Conservation (phyloP, 2,329 filamentous ascomycete species). For the Fusarium anthophilum region DNA sequence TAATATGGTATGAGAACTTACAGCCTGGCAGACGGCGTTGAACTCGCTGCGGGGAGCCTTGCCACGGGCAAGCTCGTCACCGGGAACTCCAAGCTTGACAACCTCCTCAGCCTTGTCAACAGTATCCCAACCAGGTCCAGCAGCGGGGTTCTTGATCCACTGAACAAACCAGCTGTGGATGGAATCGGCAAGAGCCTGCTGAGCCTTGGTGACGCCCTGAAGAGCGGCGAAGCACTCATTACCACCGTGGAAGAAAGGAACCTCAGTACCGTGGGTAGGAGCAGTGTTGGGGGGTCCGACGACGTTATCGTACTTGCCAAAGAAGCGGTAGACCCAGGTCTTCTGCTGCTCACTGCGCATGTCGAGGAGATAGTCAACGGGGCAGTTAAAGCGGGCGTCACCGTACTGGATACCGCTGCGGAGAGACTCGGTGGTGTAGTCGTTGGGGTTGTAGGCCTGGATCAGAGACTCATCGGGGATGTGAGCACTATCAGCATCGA, state of each 20-base stretch:
- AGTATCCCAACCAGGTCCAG: constrained; percentile 53
- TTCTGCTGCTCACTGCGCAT: constrained; percentile 49
- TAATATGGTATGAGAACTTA: background rate
- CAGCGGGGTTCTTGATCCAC: constrained; percentile 55
- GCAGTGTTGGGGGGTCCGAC: constrained; percentile 43
- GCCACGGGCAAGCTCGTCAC: constrained; percentile 25
- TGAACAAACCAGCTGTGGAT: constrained; percentile 54
- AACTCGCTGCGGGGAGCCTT: constrained; percentile 15
- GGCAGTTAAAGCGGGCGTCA: constrained; percentile 57
- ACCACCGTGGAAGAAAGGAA: constrained; percentile 57
- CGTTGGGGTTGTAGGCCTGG: constrained; percentile 36
- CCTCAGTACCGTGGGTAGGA: constrained; percentile 45
- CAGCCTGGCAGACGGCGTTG: constrained; percentile 33
- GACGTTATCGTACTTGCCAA: constrained; percentile 53
- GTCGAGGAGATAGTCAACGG: constrained; percentile 52
- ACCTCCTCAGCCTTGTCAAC: constrained; percentile 26
- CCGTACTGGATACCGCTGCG: constrained; percentile 56
- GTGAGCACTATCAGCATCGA: constrained; percentile 36
- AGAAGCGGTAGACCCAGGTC: constrained; percentile 57
- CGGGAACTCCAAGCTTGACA: constrained; percentile 37
- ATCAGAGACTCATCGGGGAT: constrained; percentile 27
- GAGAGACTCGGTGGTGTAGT: constrained; percentile 50
- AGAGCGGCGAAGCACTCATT: constrained; percentile 53
- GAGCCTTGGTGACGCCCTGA: constrained; percentile 46
- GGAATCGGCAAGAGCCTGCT: constrained; percentile 54